Conservation (phyloP, 116 monocot genomes). For the Cymodocea nodosa region DNA sequence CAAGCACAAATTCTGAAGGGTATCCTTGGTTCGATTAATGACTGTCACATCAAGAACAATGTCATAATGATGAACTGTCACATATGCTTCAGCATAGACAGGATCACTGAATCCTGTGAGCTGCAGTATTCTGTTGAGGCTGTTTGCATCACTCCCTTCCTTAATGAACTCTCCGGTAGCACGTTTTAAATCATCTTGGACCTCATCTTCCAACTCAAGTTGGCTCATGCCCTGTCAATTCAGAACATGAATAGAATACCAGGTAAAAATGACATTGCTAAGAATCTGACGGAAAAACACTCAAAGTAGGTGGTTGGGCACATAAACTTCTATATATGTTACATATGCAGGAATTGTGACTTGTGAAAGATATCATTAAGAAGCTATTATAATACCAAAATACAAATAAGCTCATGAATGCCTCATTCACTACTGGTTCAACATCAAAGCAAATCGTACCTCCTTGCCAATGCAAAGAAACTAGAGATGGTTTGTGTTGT, state of each 20-base stretch:
- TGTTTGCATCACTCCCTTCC: conserved; percentile 71
- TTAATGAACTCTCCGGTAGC: conserved; percentile 87
- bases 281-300: too few relatives aligned
- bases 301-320: too few relatives aligned
- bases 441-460: too few relatives aligned
- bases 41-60: conserved; percentile 91
- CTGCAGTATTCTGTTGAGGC: conserved; percentile 77
- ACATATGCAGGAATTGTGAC: neutral
- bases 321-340: neutral
- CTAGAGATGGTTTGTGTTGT: too few relatives aligned
- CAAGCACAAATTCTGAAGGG: conserved; percentile 82
- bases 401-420: too few relatives aligned
- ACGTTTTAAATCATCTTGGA: conserved; percentile 91
- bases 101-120: conserved; percentile 94
- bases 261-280: neutral
- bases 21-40: conserved; percentile 85
- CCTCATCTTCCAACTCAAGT: conserved; percentile 90
- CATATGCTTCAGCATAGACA: conserved; percentile 92
- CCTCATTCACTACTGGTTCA: too few relatives aligned
- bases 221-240: conserved; percentile 73
- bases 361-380: neutral
- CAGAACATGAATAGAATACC: neutral
- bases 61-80: conserved; percentile 91
- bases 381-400: neutral
- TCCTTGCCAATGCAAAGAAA: too few relatives aligned